A percentile compares a stretch with the other conserved stretches of the same genome.
Evolutionary conservation across 805 yeast species (phyloP).

Genomic region (Barnettozyma siamensis): DNA sequence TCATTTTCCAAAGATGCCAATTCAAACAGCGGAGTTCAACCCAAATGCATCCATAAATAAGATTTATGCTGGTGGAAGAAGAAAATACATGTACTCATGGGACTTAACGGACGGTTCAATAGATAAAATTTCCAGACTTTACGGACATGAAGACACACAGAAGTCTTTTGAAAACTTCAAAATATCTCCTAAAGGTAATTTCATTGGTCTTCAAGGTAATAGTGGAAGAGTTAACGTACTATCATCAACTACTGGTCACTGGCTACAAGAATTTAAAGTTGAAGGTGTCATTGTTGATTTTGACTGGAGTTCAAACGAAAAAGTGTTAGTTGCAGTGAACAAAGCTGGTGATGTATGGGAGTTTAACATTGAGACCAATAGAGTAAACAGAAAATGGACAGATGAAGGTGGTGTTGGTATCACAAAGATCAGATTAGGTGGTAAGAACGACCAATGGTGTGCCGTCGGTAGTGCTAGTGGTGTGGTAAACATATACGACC

Average conservation of each 20-base stretch:
- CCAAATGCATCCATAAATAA: constrained; percentile 36
- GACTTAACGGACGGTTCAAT: constrained; percentile 67
- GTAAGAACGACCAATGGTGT: constrained; percentile 64
- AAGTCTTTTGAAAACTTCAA: constrained; percentile 83
- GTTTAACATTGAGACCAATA: constrained; percentile 48
- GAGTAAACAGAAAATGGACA: constrained; percentile 64
- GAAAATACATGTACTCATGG: constrained; percentile 91
- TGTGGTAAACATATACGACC: constrained; percentile 81
- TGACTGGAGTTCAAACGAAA: constrained; percentile 50
- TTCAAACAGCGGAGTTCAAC: constrained; percentile 68
- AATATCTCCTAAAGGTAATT: constrained; percentile 65
- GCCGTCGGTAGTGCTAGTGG: constrained; percentile 91
- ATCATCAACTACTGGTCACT: constrained; percentile 74
- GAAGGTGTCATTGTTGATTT: constrained; percentile 86
- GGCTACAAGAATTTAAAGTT: constrained; percentile 79
- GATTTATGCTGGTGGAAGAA: constrained; percentile 84
- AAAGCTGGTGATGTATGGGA: constrained; percentile 88
- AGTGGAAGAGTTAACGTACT: constrained; percentile 89
- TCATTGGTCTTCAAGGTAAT: constrained; percentile 71
- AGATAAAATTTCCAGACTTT: constrained; percentile 82
- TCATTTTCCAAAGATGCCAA: constrained; percentile 72
- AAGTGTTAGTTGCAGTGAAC: constrained; percentile 54
- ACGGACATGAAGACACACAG: constrained; percentile 86
- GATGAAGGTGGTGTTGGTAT: constrained; percentile 85
- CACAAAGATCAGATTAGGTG: constrained; percentile 71